phyloP scores from a whole-genome alignment of 208 protist genomes.

The Wallacemonas sp. region DNA sequence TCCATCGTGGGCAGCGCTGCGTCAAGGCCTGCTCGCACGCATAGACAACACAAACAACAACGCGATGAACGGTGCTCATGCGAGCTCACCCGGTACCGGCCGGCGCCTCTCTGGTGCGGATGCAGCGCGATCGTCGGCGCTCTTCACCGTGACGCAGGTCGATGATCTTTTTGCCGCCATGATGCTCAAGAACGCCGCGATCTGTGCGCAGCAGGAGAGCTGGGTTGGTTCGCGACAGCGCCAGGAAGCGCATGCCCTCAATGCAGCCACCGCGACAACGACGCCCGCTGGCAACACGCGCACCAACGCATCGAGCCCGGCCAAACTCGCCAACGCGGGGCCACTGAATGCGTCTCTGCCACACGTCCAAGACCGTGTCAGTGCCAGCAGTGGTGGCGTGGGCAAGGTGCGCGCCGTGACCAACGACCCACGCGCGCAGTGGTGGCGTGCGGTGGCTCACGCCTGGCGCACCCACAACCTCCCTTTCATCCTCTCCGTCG shows the following conservation, averaged over 20 bases:
- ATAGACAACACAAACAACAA: too few species aligned
- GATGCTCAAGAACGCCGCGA: conserved; percentile 51
- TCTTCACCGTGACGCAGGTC: conserved; percentile 28
- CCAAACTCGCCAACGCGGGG: too few species aligned
- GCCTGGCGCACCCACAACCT: conserved; percentile 66
- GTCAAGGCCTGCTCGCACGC: conserved; percentile 2
- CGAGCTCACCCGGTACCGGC: neutral
- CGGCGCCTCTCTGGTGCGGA: neutral
- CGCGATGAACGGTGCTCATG: neutral
- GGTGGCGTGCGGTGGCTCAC: conserved; percentile 67
- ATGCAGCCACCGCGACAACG: neutral
- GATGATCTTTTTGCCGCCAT: conserved; percentile 44
- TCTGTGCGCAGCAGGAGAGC: conserved; percentile 26
- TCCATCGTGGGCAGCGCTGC: neutral
- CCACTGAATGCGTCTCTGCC: neutral
- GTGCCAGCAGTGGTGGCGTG: neutral
- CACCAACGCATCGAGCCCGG: too few species aligned
- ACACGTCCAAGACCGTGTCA: neutral
- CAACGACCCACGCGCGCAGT: conserved; percentile 54
- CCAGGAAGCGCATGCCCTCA: neutral
- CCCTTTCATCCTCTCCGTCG: conserved; percentile 52
- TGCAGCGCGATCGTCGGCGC: neutral
- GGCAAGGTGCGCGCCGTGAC: conserved; percentile 5
- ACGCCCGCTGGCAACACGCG: neutral
- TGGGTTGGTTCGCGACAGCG: neutral